Base-by-base conservation (phyloP, 2,329 filamentous ascomycete genomes). In the Stagonosporopsis vannaccii region DNA sequence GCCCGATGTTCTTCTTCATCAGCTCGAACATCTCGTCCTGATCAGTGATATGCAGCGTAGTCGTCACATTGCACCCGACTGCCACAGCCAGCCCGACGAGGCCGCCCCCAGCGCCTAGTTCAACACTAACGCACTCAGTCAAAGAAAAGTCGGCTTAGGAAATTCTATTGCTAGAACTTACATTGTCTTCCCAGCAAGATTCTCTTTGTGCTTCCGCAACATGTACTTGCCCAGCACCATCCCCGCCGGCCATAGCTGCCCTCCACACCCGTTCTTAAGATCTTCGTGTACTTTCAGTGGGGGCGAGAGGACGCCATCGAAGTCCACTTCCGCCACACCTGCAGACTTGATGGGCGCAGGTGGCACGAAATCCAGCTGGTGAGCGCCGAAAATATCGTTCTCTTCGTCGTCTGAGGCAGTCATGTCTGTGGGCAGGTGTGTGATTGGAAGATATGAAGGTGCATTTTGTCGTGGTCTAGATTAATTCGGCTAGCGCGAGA, bases 191-290 rank as follows among this genome's bases (percentile, higher is more conserved):
- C 84, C 80, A 54, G 76, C 77, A 61, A 96, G 75, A 63, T 85
- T 79, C n/a, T 84, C 78, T 60, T 80, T 80, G 66, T 91, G 90
- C 70, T 88, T 88, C 48, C 88, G 85, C 56, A 98, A 82, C 83
- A 98, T 85, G 73, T 98, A 96, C 76, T 89, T 91, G 19, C 90
- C 85, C 49, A 99, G 81, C 15, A 95, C 85, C 87, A 96, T 90
- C 11, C 95, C 95, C 0, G 94, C 94, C 3, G 93, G 94, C 95
- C 95, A 98, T 11, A 96, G 84, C 77, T 96, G 91, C 2, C 95
- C 95, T 44, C 95, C 95, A 75, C 95, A 98, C 58, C 95, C 95
- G 61, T 90, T 86, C 54, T 85, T 86, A 43, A 97, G 84, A 76
- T 98, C 93, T 75, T 97, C 92, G 69, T 91, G 90, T 15, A 98